phyloP scores from a whole-genome alignment of 2,329 filamentous ascomycete genomes.

The Aureobasidium sp. region DNA sequence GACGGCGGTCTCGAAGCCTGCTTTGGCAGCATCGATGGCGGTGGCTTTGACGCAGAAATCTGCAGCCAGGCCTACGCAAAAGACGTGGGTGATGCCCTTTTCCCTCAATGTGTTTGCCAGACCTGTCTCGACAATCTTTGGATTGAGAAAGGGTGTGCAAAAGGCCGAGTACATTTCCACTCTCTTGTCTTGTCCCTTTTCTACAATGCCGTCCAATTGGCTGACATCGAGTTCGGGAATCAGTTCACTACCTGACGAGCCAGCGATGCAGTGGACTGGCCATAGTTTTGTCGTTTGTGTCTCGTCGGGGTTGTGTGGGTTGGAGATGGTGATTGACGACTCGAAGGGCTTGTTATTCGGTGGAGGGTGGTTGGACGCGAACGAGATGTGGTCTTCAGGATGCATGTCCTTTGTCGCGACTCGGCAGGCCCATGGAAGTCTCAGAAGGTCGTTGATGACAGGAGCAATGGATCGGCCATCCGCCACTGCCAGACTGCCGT shows the following conservation, averaged over 20 bases:
- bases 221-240: constrained; percentile 59
- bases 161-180: constrained; percentile 96
- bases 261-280: constrained; percentile 83
- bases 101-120: constrained; percentile 51
- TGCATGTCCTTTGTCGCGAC: constrained; percentile 93
- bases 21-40: constrained; percentile 65
- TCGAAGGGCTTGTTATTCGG: constrained; percentile 60
- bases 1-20: constrained; percentile 70
- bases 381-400: constrained; percentile 74
- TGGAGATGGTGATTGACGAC: constrained; percentile 55
- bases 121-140: constrained; percentile 51
- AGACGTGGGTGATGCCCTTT: constrained; percentile 65
- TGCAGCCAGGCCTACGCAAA: constrained; percentile 73
- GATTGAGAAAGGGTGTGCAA: constrained; percentile 64
- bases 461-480: constrained; percentile 62
- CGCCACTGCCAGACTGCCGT: constrained; percentile 76
- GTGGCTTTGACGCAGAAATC: constrained; percentile 86
- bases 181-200: constrained; percentile 66
- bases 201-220: constrained; percentile 57
- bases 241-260: constrained; percentile 62
- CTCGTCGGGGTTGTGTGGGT: constrained; percentile 58
- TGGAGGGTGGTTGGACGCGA: constrained; percentile 65
- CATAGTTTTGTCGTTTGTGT: constrained; percentile 62
- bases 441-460: constrained; percentile 65
- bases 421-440: constrained; percentile 52